Evolutionary conservation across 257 asterid genomes (phyloP).

Genomic region (Fraxinus quadrangulata): DNA sequence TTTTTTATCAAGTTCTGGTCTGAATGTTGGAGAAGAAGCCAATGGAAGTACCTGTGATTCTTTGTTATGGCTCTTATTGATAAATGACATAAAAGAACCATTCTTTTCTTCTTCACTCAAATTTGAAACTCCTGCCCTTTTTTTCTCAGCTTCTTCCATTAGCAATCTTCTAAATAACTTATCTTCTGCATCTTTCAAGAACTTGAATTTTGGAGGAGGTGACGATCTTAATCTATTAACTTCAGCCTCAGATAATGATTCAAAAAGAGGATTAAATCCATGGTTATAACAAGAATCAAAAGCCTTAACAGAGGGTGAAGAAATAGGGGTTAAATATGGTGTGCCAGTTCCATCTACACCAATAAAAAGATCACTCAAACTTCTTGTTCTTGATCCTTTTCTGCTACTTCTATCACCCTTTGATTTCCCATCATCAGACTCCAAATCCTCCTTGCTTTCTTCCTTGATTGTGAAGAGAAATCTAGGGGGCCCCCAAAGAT

Average conservation of each 20-base stretch:
- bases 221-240: constrained; percentile 64
- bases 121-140: constrained; percentile 12
- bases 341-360: constrained; percentile 35
- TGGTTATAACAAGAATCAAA: constrained; percentile 53
- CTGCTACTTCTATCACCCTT: constrained; percentile 49
- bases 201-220: constrained; percentile 90
- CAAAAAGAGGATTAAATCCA: constrained; percentile 82
- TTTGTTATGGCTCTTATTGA: constrained; percentile 34
- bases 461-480: constrained; percentile 89
- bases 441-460: constrained; percentile 88
- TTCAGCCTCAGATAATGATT: constrained; percentile 59
- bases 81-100: constrained; percentile 47
- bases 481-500: constrained; percentile 89
- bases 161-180: constrained; percentile 60
- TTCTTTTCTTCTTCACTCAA: constrained; percentile 29
- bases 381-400: constrained; percentile 66
- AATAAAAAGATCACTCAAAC: constrained; percentile 62
- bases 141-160: constrained; percentile 55
- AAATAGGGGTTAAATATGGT: constrained; percentile 51
- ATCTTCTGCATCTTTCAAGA: constrained; percentile 94
- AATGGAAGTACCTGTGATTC: constrained; percentile 66
- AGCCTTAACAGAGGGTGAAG: constrained; percentile 62
- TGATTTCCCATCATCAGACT: constrained; percentile 72
- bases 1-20: constrained; percentile 21
- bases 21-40: constrained; percentile 51